Percentiles rank a stretch among this genome's conserved stretches.
Conservation (phyloP, 2,329 filamentous ascomycete species). For the Fusarium coicis region DNA sequence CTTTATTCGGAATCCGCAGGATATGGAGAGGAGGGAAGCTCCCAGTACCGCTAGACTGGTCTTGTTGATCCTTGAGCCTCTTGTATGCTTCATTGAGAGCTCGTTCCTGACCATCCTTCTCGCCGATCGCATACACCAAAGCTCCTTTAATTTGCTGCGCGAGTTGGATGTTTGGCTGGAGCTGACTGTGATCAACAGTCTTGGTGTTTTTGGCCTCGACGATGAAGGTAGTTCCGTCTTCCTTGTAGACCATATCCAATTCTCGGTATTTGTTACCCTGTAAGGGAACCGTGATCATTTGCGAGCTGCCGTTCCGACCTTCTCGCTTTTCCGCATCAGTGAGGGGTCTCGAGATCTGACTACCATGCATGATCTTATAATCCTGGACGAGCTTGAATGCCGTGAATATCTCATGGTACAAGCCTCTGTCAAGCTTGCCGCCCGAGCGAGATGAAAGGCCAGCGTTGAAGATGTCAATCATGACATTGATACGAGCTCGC, state of each 20-base stretch:
- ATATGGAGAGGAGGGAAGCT: fast-evolving
- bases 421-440: neutral
- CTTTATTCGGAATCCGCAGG: fast-evolving
- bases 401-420: neutral
- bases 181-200: neutral
- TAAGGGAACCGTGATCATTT: neutral
- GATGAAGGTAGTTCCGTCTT: neutral
- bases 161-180: fast-evolving
- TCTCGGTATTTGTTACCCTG: neutral
- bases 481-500: neutral
- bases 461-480: neutral
- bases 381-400: neutral
- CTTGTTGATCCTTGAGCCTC: neutral
- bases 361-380: neutral
- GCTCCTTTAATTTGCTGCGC: fast-evolving
- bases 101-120: neutral
- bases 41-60: neutral
- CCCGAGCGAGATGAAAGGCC: neutral
- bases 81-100: neutral
- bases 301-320: fast-evolving
- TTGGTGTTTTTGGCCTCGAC: neutral
- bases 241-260: neutral
- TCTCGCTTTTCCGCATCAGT: fast-evolving
- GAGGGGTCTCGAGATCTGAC: fast-evolving
- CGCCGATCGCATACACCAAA: neutral